These are phyloP conservation scores for Geotrichum europaeum DNA, from an alignment of 1,139 yeast species.

Conservation along the genomic window DNA sequence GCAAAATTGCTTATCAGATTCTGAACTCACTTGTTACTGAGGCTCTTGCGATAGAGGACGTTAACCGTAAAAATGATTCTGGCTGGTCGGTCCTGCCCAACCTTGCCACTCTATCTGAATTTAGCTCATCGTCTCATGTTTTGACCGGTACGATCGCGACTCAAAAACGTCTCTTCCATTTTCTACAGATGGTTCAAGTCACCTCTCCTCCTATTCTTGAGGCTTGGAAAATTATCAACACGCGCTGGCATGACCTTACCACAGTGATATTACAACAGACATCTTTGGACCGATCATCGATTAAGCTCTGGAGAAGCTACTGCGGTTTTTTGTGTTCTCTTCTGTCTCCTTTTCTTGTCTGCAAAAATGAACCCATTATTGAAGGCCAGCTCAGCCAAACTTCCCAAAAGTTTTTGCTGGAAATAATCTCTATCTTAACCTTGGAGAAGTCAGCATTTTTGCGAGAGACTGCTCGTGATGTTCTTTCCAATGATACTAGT, in stretches of 20 bases:
- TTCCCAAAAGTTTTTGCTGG: constrained; percentile 21
- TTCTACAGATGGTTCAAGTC: constrained; percentile 46
- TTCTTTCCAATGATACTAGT: constrained; percentile 42
- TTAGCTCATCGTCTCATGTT: constrained; percentile 53
- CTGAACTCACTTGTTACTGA: constrained; percentile 46
- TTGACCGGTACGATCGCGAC: constrained; percentile 73
- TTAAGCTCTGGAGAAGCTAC: constrained; percentile 29
- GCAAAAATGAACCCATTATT: constrained; percentile 20
- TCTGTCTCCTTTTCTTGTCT: constrained; percentile 27
- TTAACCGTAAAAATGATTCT: constrained; percentile 22
- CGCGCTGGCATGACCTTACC: constrained; percentile 46
- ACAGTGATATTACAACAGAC: neutral
- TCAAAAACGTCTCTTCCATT: constrained; percentile 58
- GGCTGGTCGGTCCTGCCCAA: constrained; percentile 33
- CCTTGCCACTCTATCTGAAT: constrained; percentile 39
- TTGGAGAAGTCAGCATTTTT: constrained; percentile 25
- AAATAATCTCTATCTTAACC: constrained; percentile 25
- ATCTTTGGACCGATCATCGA: constrained; percentile 14
- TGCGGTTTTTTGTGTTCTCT: constrained; percentile 47
- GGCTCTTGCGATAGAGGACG: constrained; percentile 27
- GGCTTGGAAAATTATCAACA: constrained; percentile 51
- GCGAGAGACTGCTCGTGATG: constrained; percentile 46
- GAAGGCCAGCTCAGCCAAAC: constrained; percentile 19
- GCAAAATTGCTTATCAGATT: constrained; percentile 46
- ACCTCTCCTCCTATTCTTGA: constrained; percentile 58